A percentile compares a stretch with the other conserved stretches of the same genome.
Evolutionary conservation across 176 grass and related monocot genomes (phyloP).

Genomic region (Leersia perrieri): DNA sequence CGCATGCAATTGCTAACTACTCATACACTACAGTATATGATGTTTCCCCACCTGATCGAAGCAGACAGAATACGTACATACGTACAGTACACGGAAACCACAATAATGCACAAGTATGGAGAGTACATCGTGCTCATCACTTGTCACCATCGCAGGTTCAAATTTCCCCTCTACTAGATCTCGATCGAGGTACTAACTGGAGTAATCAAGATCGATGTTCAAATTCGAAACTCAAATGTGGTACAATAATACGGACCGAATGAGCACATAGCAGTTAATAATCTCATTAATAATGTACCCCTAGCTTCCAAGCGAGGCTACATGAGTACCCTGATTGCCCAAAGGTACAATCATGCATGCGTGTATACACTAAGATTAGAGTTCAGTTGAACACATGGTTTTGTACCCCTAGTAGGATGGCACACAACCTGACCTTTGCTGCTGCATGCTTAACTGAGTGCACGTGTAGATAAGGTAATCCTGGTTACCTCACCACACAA

Average conservation of each 20-base stretch:
- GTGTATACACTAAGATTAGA: background rate
- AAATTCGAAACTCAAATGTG: background rate
- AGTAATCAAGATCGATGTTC: background rate
- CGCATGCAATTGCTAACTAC: background rate
- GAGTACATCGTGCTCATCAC: background rate
- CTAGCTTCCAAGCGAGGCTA: background rate
- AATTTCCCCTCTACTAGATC: background rate
- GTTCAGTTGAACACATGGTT: background rate
- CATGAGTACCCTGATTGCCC: slow-evolving; percentile 6
- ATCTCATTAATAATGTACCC: background rate
- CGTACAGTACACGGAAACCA: background rate
- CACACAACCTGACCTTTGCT: background rate
- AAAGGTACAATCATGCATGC: background rate
- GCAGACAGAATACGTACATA: background rate
- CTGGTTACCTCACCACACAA: too few relatives aligned
- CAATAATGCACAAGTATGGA: background rate
- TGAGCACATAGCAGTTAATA: background rate
- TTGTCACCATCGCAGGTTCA: background rate
- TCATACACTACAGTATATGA: background rate
- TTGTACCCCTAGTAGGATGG: background rate
- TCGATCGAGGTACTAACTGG: background rate
- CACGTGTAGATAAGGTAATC: background rate
- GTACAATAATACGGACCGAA: background rate
- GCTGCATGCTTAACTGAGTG: too few relatives aligned
- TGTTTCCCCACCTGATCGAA: background rate